A percentile compares a stretch with the other conserved stretches of the same genome.
phyloP scores from a whole-genome alignment of 148 eudicot species.

The Arbutus unedo region DNA sequence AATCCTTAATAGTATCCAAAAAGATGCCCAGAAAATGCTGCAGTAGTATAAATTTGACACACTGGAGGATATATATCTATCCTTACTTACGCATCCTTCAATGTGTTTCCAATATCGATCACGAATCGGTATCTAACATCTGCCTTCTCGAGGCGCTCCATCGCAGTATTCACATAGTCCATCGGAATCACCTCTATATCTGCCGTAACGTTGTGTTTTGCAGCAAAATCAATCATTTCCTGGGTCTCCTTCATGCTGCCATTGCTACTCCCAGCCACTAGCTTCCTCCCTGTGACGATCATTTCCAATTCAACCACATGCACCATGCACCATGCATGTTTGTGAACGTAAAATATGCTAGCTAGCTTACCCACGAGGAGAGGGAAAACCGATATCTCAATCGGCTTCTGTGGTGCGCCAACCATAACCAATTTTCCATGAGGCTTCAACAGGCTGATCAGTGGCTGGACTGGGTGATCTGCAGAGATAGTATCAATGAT shows the following conservation, averaged over 20 bases:
- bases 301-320: not conserved
- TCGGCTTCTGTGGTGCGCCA: constrained; percentile 23
- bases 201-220: constrained; percentile 30
- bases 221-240: constrained; percentile 33
- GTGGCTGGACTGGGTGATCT: constrained; percentile 12
- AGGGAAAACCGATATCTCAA: constrained; percentile 14
- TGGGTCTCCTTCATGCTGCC: constrained; percentile 21
- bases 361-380: constrained; percentile 13
- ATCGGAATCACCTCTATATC: constrained; percentile 36
- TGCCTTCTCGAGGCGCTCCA: constrained; percentile 39
- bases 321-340: not conserved
- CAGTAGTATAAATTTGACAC: too few species aligned
- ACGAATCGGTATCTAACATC: constrained; percentile 41
- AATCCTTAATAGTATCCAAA: too few species aligned
- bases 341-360: too few species aligned
- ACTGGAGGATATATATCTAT: too few species aligned
- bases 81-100: constrained; percentile 14
- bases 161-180: constrained; percentile 31
- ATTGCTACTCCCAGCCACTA: constrained; percentile 28
- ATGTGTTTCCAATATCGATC: constrained; percentile 31
- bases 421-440: constrained; percentile 22
- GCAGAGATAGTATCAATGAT: constrained; percentile 20
- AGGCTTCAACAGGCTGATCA: constrained; percentile 15
- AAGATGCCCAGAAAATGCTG: too few species aligned
- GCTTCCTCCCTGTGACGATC: constrained; percentile 17